phyloP scores from a whole-genome alignment of 345 rosid genomes.

The Salix arbutifolia region DNA sequence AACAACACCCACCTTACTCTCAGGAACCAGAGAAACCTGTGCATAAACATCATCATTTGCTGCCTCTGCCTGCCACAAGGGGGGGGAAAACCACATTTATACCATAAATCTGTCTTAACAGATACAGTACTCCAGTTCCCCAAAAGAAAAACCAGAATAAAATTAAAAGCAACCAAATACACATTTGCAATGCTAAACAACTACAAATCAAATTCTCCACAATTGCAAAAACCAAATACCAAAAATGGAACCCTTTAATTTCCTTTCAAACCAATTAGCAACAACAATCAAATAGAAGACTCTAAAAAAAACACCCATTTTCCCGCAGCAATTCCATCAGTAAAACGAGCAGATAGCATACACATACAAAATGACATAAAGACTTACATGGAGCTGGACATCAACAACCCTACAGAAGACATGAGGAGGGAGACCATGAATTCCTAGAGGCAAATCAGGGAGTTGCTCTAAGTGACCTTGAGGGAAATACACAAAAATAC shows the following conservation, averaged over 20 bases:
- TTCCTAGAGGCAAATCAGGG: conserved; percentile 61
- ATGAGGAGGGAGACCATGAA: conserved; percentile 64
- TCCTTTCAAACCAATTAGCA: background rate
- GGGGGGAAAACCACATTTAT: conserved; percentile 1
- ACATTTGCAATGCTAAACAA: background rate
- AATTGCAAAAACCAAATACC: background rate
- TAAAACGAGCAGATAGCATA: background rate
- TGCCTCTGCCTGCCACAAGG: conserved; percentile 70
- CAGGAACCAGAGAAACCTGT: conserved; percentile 78
- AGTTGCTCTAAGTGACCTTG: conserved; percentile 92
- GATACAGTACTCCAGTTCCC: background rate
- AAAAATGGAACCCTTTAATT: background rate
- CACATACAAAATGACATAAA: background rate
- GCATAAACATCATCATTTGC: conserved; percentile 90
- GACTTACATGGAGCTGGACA: conserved; percentile 87
- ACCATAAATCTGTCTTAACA: conserved; percentile 11
- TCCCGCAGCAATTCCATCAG: background rate
- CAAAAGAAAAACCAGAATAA: background rate
- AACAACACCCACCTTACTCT: conserved; percentile 57
- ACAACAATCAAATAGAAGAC: background rate
- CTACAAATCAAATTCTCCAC: conserved; percentile 5
- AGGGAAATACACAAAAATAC: conserved; percentile 78
- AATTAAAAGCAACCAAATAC: background rate
- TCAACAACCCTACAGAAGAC: conserved; percentile 88
- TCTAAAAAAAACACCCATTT: background rate